A percentile compares a stretch with the other conserved stretches of the same genome.
phyloP scores from a whole-genome alignment of 208 protist species.

The Entamoeba moshkovskii region DNA sequence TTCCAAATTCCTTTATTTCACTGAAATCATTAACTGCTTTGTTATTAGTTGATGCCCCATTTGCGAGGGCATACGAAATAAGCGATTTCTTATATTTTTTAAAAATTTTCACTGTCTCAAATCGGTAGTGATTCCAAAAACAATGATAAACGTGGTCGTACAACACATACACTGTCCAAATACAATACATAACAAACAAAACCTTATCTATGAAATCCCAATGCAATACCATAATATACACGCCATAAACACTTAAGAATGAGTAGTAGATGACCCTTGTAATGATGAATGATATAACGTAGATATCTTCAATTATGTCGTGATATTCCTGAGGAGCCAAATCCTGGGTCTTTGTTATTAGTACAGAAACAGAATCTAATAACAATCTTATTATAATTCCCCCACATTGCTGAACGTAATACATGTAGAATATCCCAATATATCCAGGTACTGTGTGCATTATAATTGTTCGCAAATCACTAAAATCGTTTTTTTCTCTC shows the following conservation, averaged over 20 bases:
- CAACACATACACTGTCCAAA: not conserved
- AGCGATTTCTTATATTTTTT: too few species aligned
- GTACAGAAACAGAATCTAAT: not conserved
- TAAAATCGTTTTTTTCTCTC: not conserved
- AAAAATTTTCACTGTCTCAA: not conserved
- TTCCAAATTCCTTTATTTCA: not conserved
- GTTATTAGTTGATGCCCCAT: too few species aligned
- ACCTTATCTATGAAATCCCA: not conserved
- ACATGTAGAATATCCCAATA: not conserved
- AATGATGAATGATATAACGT: not conserved
- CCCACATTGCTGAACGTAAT: not conserved
- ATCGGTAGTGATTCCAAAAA: not conserved
- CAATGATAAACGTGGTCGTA: not conserved
- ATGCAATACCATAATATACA: not conserved
- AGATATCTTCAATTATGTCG: not conserved
- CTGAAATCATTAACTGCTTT: too few species aligned
- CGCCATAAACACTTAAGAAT: not conserved
- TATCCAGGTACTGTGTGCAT: not conserved
- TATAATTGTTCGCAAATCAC: not conserved
- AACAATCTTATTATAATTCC: not conserved
- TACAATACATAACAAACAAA: not conserved
- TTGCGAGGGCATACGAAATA: too few species aligned
- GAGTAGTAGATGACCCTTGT: not conserved
- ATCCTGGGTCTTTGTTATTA: not conserved
- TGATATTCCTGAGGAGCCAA: not conserved